Base-by-base conservation (phyloP, 1,284 basidiomycete species). In the Paramarasmius palmivorus region DNA sequence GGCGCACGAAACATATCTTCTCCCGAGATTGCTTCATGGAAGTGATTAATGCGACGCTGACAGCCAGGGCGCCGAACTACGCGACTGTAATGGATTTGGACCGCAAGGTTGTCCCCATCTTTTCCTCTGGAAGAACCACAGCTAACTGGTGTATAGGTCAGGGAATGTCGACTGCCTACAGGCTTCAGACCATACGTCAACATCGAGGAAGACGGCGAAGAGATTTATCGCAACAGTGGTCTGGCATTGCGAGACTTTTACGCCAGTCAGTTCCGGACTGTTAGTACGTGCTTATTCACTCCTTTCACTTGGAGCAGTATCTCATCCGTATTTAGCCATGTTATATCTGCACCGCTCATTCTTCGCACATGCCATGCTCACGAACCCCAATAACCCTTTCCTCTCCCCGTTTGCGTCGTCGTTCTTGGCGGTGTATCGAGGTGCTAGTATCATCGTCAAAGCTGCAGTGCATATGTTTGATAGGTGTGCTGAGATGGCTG, bases 291-390 rank as follows among this genome's bases (percentile, higher is more conserved):
- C 50, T 25, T 22, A 52, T 9, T 32, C 20, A 44, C 22, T 36
- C 0, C 25, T 42, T 10, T 26, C 26, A 17, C 40, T 32, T 9
- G 40, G n/a, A 39, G 51, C 20, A 10, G 20, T 23, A 26, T 47
- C 41, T 52, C 22, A 20, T 19, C 6, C 29, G 29, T 32, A 32
- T 6, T 12, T 50, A 79, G 77, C 73, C 2, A 73, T 79, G 72
- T 56, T 81, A 6, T 78, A 79, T 60, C 65, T 80, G 1, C 78
- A 80, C 54, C 67, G 76, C 23, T 75, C 73, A 54, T 78, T 73
- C 64, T 80, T 78, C 52, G 74, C 77, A 4, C 73, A 78, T 55
- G 75, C 77, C 2, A 69, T 80, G 65, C 67, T 77, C 14, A 75
- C 78, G 56, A 64, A 72, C 56, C 76, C 77, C 2, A 59, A 67